Base-by-base conservation (phyloP, 2,329 filamentous ascomycete genomes). In the Colletotrichum tamarilloi region DNA sequence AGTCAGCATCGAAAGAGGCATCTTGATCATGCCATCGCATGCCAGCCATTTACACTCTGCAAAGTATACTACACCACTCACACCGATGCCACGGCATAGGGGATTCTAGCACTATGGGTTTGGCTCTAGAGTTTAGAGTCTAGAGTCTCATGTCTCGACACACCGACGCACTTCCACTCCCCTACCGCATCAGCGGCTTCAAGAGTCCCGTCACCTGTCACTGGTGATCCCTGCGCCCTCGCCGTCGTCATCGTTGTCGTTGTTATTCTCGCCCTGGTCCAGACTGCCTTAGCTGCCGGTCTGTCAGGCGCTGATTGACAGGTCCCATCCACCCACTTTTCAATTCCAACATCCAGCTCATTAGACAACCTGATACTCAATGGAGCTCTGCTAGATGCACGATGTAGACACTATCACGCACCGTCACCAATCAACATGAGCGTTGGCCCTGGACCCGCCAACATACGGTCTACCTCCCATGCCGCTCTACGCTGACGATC, bases 241-340 rank as follows among this genome's bases (percentile, higher is more conserved):
- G 22, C 52, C 53, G 53, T 28, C 53, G 53, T 28, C 53, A 28
- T 28, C 53, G 53, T 19, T n/a, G 14, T 14, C 30, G 49, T n/a
- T 62, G 42, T 52, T 52, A 32, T 52, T 62, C 26, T 24, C 26
- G 42, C 60, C 67, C 62, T 24, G 12, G 60, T 55, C 68, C 38
- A 53, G 63, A 28, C 63, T 49, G 19, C 19, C 52, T 55, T 68
- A 24, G 63, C 26, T 30, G 68, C 59, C 38, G 24, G 9, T 24
- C 67, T 59, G 62, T 49, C 67, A 64, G 58, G 52, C 63, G 30
- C 56, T 68, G 63, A 72, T 72, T 68, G 66, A 62, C 69, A 64
- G 30, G 69, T 66, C 26, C 53, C 38, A 32, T 69, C 24, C 38
- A 64, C 42, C 59, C 42, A 64, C 52, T 72, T 68, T 69, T 55